A percentile compares a stretch with the other conserved stretches of the same genome.
phyloP scores from a whole-genome alignment of 345 rosid species.

The Lagerstroemia speciosa region DNA sequence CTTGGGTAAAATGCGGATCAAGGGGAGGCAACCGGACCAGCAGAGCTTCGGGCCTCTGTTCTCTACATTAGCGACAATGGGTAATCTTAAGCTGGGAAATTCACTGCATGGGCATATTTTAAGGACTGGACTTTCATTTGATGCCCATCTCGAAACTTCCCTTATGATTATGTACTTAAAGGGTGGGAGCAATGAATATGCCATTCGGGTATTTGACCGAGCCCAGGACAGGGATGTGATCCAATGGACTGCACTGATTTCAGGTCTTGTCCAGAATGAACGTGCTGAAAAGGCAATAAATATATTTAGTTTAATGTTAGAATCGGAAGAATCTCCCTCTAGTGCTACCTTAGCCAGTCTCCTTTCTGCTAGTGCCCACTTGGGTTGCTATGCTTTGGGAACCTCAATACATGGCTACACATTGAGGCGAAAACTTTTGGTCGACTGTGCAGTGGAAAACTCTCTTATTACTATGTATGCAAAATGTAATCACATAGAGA shows the following conservation, averaged over 20 bases:
- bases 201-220: conserved; percentile 32
- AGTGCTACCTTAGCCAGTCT: conserved; percentile 45
- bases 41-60: conserved; percentile 38
- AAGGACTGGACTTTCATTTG: conserved; percentile 34
- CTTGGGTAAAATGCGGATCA: conserved; percentile 28
- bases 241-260: conserved; percentile 70
- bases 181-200: conserved; percentile 37
- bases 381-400: conserved; percentile 45
- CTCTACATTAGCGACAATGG: conserved; percentile 25
- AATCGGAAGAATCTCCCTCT: conserved; percentile 40
- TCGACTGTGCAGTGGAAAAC: conserved; percentile 50
- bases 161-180: conserved; percentile 62
- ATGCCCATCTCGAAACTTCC: conserved; percentile 49
- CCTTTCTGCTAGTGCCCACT: conserved; percentile 62
- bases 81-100: conserved; percentile 39
- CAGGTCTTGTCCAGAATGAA: conserved; percentile 67
- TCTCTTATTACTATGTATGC: conserved; percentile 69
- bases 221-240: conserved; percentile 45
- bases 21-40: conserved; percentile 35
- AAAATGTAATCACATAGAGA: conserved; percentile 42
- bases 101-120: conserved; percentile 45
- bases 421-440: conserved; percentile 32
- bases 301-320: conserved; percentile 43
- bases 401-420: conserved; percentile 54
- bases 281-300: conserved; percentile 41